Percentiles rank a stretch among this genome's conserved stretches.
phyloP scores from a whole-genome alignment of 23 red algal species.

The Pyropia haitanensis region DNA sequence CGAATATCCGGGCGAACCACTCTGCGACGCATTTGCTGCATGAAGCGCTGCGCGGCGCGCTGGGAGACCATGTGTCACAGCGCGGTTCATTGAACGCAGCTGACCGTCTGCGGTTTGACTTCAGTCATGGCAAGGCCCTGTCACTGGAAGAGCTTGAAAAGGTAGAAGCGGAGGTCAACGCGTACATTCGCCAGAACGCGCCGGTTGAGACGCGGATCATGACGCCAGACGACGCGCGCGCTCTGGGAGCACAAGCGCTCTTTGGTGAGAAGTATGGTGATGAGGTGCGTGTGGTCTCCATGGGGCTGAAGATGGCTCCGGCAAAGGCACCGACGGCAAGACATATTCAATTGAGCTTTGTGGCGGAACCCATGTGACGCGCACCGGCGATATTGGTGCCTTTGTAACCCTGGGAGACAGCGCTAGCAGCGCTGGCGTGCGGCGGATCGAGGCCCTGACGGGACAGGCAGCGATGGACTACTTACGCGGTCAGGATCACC shows the following conservation, averaged over 20 bases:
- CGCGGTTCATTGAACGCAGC: conserved; percentile 36
- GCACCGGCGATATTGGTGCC: conserved; percentile 16
- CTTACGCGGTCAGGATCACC: too few relatives aligned
- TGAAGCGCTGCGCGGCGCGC: conserved; percentile 26
- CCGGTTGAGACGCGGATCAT: conserved; percentile 18
- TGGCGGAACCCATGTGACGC: conserved; percentile 41
- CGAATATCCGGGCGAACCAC: conserved; percentile 39
- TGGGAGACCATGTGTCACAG: conserved; percentile 26
- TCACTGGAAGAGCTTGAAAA: conserved; percentile 8
- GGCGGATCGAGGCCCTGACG: conserved; percentile 31
- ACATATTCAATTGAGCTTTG: conserved; percentile 48
- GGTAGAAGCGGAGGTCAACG: conserved; percentile 11
- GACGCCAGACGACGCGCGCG: conserved; percentile 4
- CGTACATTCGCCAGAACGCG: conserved; percentile 1
- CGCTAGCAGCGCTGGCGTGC: conserved; percentile 33
- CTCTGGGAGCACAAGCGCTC: conserved; percentile 8
- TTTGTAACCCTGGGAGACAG: conserved; percentile 26
- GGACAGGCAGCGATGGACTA: too few relatives aligned
- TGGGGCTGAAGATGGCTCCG: too few relatives aligned
- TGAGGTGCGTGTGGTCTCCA: conserved; percentile 35
- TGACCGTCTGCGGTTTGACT: conserved; percentile 49
- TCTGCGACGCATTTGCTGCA: conserved; percentile 45
- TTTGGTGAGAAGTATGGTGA: conserved; percentile 55
- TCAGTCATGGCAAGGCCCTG: conserved; percentile 8
- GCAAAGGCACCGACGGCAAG: too few relatives aligned